phyloP scores from a whole-genome alignment of 2,329 filamentous ascomycete species.

The Fusarium marasasianum region DNA sequence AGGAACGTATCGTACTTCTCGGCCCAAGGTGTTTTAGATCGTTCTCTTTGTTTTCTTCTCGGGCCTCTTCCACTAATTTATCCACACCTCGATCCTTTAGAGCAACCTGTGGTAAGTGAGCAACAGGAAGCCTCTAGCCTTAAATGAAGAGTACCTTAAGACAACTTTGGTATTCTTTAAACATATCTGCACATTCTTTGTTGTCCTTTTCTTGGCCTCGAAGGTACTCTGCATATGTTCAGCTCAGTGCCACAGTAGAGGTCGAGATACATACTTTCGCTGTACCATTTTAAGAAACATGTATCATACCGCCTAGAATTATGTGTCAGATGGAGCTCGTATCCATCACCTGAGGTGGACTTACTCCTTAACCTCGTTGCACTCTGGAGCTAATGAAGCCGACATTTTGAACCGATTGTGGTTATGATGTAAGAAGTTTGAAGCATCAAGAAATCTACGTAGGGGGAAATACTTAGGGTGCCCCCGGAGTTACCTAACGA shows the following conservation, averaged over 20 bases:
- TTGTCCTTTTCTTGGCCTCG: slow-evolving; percentile 83
- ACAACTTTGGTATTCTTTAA: slow-evolving; percentile 89
- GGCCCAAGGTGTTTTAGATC: slow-evolving; percentile 66
- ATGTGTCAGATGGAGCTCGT: background rate
- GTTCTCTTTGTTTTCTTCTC: slow-evolving; percentile 88
- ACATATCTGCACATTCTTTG: slow-evolving; percentile 84
- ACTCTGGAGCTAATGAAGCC: slow-evolving; percentile 91
- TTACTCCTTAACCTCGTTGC: slow-evolving; percentile 95
- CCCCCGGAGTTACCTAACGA: background rate
- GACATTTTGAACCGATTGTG: slow-evolving; percentile 71
- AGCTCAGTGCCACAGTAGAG: slow-evolving; percentile 17
- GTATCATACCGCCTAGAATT: slow-evolving; percentile 84
- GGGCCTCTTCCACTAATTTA: slow-evolving; percentile 88
- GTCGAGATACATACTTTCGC: slow-evolving; percentile 77
- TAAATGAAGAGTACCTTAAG: slow-evolving; percentile 67
- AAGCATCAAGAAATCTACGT: slow-evolving; percentile 29
- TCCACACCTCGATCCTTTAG: slow-evolving; percentile 92
- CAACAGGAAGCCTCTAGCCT: background rate
- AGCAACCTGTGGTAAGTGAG: slow-evolving; percentile 57
- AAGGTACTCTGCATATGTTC: slow-evolving; percentile 76
- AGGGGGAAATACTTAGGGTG: background rate
- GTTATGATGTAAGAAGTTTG: slow-evolving; percentile 30
- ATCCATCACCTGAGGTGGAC: slow-evolving; percentile 40
- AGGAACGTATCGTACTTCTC: slow-evolving; percentile 49
- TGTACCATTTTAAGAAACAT: slow-evolving; percentile 99